Evolutionary conservation across 2,329 filamentous ascomycete species (phyloP).

Genomic region (Fusarium poae): DNA sequence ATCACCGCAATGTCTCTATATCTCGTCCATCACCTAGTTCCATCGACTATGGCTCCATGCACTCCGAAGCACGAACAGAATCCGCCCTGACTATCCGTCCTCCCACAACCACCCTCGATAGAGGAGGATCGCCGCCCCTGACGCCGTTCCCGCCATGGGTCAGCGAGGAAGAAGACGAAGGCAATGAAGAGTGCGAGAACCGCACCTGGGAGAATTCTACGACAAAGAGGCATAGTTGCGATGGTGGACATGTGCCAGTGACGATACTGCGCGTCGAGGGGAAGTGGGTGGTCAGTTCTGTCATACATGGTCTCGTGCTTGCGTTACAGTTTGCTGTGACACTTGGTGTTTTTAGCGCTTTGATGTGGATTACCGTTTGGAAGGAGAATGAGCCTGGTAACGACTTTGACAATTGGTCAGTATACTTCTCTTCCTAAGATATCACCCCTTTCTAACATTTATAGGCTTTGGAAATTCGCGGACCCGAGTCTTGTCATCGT

Average conservation of each 20-base stretch:
- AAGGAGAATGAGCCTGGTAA: conserved; percentile 40
- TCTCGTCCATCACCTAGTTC: conserved; percentile 14
- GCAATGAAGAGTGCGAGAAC: conserved; percentile 31
- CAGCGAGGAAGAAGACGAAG: conserved; percentile 35
- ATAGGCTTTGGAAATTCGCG: conserved; percentile 49
- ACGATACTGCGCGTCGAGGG: conserved; percentile 19
- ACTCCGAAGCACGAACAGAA: conserved; percentile 20
- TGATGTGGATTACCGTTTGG: conserved; percentile 49
- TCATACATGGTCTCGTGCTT: conserved; percentile 49
- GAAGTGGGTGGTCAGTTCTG: conserved; percentile 34
- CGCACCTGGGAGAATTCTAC: conserved; percentile 25
- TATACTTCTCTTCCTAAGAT: fast-evolving
- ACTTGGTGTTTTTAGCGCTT: conserved; percentile 45
- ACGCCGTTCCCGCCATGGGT: conserved; percentile 50
- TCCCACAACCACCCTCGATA: conserved; percentile 13
- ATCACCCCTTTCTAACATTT: not conserved
- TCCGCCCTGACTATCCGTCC: conserved; percentile 42
- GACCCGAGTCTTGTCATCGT: conserved; percentile 38
- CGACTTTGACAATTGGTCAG: conserved; percentile 47
- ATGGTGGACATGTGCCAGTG: conserved; percentile 9
- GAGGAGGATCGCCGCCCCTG: conserved; percentile 37
- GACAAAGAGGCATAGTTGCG: conserved; percentile 18
- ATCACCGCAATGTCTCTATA: conserved; percentile 21
- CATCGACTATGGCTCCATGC: conserved; percentile 29
- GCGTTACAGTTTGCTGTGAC: conserved; percentile 45